A percentile compares a stretch with the other conserved stretches of the same genome.
These are phyloP conservation scores for Vitis hybrid DNA, from an alignment of 177 flowering plant genomes.

Conservation along the genomic window DNA sequence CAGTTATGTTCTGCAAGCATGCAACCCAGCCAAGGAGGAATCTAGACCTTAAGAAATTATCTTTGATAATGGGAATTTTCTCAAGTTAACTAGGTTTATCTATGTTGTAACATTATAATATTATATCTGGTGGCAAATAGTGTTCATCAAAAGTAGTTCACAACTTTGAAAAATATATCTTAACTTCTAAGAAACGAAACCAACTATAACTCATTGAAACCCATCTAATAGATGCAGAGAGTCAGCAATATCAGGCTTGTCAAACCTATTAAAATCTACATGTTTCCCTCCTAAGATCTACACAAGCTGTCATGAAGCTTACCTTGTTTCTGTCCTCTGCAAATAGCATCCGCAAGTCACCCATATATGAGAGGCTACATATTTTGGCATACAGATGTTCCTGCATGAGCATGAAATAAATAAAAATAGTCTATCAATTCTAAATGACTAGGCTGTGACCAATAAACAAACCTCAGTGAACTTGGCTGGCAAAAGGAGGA, in stretches of 20 bases:
- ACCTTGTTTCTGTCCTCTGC: conserved; percentile 96
- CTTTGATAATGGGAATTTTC: neutral
- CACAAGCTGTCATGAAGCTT: conserved; percentile 8
- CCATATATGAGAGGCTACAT: conserved; percentile 89
- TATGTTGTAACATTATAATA: neutral
- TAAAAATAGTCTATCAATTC: neutral
- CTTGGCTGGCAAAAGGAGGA: conserved; percentile 72
- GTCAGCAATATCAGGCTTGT: neutral
- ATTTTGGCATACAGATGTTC: conserved; percentile 87
- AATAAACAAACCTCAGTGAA: conserved; percentile 69
- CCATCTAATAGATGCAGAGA: neutral
- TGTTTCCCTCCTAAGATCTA: neutral
- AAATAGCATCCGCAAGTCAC: conserved; percentile 93
- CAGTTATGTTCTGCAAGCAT: neutral
- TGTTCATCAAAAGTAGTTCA: neutral
- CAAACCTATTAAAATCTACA: neutral
- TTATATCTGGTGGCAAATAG: neutral
- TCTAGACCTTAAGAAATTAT: neutral
- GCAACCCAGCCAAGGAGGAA: neutral
- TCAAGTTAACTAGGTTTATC: neutral
- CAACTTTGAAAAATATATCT: neutral
- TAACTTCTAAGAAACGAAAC: neutral
- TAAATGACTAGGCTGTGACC: neutral
- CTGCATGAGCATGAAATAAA: conserved; percentile 38
- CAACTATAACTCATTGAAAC: neutral